Evolutionary conservation across 768 basidiomycete species (phyloP).

Genomic region (Cyathus striatus): DNA sequence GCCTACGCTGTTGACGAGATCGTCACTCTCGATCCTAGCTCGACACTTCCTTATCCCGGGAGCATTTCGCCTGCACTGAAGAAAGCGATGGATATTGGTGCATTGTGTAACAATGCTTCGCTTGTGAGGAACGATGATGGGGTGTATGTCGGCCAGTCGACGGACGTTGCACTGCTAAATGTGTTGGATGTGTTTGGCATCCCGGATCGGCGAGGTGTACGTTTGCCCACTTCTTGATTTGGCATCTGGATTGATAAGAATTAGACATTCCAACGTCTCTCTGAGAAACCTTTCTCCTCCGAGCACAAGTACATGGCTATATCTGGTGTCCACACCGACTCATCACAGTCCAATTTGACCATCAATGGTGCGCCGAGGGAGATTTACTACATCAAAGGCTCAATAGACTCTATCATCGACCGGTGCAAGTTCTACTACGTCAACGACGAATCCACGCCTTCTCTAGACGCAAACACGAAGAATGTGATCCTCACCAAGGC

Average conservation of each 20-base stretch:
- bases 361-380: slow-evolving; percentile 46
- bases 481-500: slow-evolving; percentile 69
- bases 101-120: slow-evolving; percentile 87
- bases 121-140: slow-evolving; percentile 61
- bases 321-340: slow-evolving; percentile 59
- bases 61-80: slow-evolving; percentile 59
- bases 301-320: slow-evolving; percentile 94
- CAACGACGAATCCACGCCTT: slow-evolving; percentile 82
- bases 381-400: slow-evolving; percentile 88
- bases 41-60: slow-evolving; percentile 26
- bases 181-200: slow-evolving; percentile 63
- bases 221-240: slow-evolving; percentile 15
- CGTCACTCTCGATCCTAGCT: slow-evolving; percentile 55
- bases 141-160: slow-evolving; percentile 78
- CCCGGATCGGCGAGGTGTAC: slow-evolving; percentile 65
- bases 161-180: slow-evolving; percentile 89
- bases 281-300: slow-evolving; percentile 88
- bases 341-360: slow-evolving; percentile 13
- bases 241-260: not conserved
- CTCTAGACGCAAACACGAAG: slow-evolving; percentile 64
- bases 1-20: slow-evolving; percentile 85
- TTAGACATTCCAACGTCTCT: slow-evolving; percentile 55
- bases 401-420: slow-evolving; percentile 82
- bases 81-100: slow-evolving; percentile 78
- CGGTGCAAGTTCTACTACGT: slow-evolving; percentile 89